Conservation (phyloP, 2,329 filamentous ascomycete species). For the Hypoxylon sp. region DNA sequence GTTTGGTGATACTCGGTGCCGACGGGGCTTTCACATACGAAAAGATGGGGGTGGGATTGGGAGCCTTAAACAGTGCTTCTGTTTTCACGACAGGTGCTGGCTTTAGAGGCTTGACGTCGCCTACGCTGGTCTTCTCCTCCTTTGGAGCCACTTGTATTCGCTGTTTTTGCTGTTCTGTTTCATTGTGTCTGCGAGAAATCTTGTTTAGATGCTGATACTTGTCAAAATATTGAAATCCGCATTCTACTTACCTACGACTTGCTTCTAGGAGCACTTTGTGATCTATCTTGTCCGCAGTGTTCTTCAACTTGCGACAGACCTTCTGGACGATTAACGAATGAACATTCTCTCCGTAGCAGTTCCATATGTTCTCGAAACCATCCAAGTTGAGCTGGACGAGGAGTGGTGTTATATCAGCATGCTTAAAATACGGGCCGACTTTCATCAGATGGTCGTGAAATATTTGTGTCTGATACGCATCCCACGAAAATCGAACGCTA, state of each 20-base stretch:
- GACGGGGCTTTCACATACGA: not conserved
- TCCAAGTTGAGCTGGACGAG: conserved; percentile 33
- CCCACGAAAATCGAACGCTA: conserved; percentile 26
- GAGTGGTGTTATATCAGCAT: conserved; percentile 23
- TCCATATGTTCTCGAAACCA: conserved; percentile 31
- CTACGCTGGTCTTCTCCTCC: not conserved
- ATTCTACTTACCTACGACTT: conserved; percentile 23
- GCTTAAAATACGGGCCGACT: conserved; percentile 19
- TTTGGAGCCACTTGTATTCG: not conserved
- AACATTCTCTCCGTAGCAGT: conserved; percentile 25
- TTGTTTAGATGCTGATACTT: not conserved
- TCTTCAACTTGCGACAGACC: conserved; percentile 28
- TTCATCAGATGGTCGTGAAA: conserved; percentile 26
- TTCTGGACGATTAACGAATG: conserved; percentile 30
- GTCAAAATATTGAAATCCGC: not conserved
- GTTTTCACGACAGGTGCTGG: not conserved
- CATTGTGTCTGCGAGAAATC: not conserved
- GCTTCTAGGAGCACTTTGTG: conserved; percentile 3
- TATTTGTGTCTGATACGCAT: conserved; percentile 21
- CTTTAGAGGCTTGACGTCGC: no score
- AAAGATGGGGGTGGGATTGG: not conserved
- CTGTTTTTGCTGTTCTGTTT: not conserved
- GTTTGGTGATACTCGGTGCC: not conserved
- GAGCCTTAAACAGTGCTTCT: not conserved
- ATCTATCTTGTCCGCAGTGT: conserved; percentile 18